A percentile compares a stretch with the other conserved stretches of the same genome.
phyloP scores from a whole-genome alignment of 2,329 filamentous ascomycete species.

The Alternaria gaisen region DNA sequence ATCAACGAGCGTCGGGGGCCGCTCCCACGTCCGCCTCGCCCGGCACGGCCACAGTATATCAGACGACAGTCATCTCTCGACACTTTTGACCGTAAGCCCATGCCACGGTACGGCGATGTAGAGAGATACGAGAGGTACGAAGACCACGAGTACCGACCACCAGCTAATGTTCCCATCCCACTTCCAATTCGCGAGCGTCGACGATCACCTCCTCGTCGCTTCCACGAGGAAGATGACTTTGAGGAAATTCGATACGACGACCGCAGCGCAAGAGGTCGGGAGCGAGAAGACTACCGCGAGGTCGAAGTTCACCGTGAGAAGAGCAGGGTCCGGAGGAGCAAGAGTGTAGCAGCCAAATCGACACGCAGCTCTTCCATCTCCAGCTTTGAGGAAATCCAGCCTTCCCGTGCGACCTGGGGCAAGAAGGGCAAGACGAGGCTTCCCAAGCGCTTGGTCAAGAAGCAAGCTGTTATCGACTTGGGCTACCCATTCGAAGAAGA shows the following conservation, averaged over 20 bases:
- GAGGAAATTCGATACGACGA: slow-evolving; percentile 63
- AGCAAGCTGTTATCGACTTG: slow-evolving; percentile 81
- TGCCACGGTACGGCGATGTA: slow-evolving; percentile 64
- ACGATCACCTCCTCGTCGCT: slow-evolving; percentile 59
- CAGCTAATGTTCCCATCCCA: slow-evolving; percentile 74
- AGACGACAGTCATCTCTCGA: slow-evolving; percentile 89
- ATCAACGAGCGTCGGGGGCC: slow-evolving; percentile 53
- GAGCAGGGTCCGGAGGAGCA: slow-evolving; percentile 45
- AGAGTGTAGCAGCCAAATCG: slow-evolving; percentile 43
- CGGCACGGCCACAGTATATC: slow-evolving; percentile 73
- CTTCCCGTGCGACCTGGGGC: slow-evolving; percentile 47
- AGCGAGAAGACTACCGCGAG: slow-evolving; percentile 58
- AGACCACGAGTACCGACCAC: slow-evolving; percentile 66
- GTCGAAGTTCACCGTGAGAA: slow-evolving; percentile 59
- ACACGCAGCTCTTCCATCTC: slow-evolving; percentile 52
- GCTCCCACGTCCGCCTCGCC: slow-evolving; percentile 60
- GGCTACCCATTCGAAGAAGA: slow-evolving; percentile 89
- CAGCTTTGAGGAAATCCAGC: slow-evolving; percentile 53
- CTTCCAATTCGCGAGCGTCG: slow-evolving; percentile 62
- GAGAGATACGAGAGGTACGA: slow-evolving; percentile 54
- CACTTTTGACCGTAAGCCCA: slow-evolving; percentile 82
- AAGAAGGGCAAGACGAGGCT: slow-evolving; percentile 88
- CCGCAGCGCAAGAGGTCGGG: slow-evolving; percentile 31
- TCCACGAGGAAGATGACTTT: slow-evolving; percentile 74
- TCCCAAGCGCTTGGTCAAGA: slow-evolving; percentile 80